These are phyloP conservation scores for Myxozyma lipomycoides DNA, from an alignment of 805 yeast genomes.

Conservation along the genomic window DNA sequence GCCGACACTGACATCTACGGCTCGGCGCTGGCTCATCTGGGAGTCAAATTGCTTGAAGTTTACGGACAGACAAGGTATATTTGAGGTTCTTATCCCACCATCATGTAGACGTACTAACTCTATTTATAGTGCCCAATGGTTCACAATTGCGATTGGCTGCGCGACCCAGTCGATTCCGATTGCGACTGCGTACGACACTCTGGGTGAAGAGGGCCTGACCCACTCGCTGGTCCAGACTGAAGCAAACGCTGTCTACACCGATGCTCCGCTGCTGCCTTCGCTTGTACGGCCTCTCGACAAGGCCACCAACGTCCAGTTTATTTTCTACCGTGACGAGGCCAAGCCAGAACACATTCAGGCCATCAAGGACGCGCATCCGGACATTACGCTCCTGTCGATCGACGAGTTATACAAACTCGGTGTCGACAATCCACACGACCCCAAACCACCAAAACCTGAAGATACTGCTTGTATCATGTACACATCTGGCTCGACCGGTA, in stretches of 20 bases:
- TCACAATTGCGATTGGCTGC: slow-evolving; percentile 41
- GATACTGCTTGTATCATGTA: slow-evolving; percentile 76
- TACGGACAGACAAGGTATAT: slow-evolving; percentile 66
- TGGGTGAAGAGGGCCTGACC: slow-evolving; percentile 73
- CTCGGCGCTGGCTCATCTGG: slow-evolving; percentile 70
- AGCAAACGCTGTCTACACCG: slow-evolving; percentile 76
- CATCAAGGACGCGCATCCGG: slow-evolving; percentile 68
- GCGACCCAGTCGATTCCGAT: slow-evolving; percentile 75
- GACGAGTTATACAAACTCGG: slow-evolving; percentile 64
- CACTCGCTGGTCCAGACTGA: slow-evolving; percentile 83
- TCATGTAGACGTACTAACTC: neutral
- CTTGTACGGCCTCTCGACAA: slow-evolving; percentile 68
- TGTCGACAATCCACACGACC: slow-evolving; percentile 43
- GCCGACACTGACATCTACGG: slow-evolving; percentile 53
- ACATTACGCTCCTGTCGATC: slow-evolving; percentile 60
- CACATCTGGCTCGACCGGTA: slow-evolving; percentile 83
- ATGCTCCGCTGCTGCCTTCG: slow-evolving; percentile 63
- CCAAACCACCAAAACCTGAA: slow-evolving; percentile 50
- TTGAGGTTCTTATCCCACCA: neutral
- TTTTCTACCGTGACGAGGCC: slow-evolving; percentile 60
- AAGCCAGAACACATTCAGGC: slow-evolving; percentile 52
- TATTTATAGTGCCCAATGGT: slow-evolving; percentile 20
- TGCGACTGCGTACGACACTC: slow-evolving; percentile 94
- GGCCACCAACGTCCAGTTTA: slow-evolving; percentile 57
- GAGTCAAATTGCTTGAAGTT: slow-evolving; percentile 68